phyloP scores from a whole-genome alignment of 2,329 filamentous ascomycete species.

The Aureobasidium sp. region DNA sequence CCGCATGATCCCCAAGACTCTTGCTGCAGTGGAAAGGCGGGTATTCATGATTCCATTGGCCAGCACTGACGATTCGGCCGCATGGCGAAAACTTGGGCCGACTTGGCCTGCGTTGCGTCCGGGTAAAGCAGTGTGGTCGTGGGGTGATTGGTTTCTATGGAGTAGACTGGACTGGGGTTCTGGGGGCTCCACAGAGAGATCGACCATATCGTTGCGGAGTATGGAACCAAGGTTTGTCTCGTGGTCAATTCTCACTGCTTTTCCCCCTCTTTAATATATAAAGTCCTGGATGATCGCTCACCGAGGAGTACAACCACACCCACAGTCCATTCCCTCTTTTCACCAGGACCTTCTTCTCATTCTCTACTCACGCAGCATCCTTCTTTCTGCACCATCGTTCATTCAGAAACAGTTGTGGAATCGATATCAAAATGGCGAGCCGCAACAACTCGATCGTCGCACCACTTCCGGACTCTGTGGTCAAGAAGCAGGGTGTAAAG shows the following conservation, averaged over 20 bases:
- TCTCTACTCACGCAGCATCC: not conserved
- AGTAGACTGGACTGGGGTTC: not conserved
- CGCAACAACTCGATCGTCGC: conserved; percentile 4
- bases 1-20: not conserved
- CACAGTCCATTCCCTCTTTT: not conserved
- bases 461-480: not conserved
- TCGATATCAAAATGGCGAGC: not conserved
- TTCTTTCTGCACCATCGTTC: not conserved
- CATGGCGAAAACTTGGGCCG: conserved; percentile 10
- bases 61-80: conserved; percentile 4
- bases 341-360: not conserved
- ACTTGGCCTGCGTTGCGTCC: conserved; percentile 1
- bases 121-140: not conserved
- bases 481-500: conserved; percentile 5
- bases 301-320: not conserved
- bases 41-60: not conserved
- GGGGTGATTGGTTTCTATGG: not conserved
- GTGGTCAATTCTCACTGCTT: not conserved
- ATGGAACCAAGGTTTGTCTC: not conserved
- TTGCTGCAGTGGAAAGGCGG: not conserved
- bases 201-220: conserved; percentile 7
- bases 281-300: not conserved
- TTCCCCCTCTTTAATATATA: conserved; percentile 2
- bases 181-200: conserved; percentile 3
- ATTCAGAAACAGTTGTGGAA: not conserved